Percentiles rank a stretch among this genome's conserved stretches.
phyloP scores from a whole-genome alignment of 2,329 filamentous ascomycete genomes.

The Curvularia spicifera region DNA sequence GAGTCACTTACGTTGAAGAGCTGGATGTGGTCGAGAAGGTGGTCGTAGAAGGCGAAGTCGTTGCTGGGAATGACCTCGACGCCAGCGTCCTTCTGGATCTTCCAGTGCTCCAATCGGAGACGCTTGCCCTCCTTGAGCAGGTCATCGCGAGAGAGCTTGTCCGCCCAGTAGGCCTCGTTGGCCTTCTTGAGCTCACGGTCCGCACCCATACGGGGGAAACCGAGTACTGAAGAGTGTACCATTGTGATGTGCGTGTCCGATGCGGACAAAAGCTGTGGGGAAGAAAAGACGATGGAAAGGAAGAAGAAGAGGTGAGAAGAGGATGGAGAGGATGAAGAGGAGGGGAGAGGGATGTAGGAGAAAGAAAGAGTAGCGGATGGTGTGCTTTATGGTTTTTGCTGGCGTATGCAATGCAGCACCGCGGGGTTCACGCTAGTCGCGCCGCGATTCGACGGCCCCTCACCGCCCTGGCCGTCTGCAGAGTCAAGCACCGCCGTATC shows the following conservation, averaged over 20 bases:
- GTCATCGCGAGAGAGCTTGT: constrained; percentile 90
- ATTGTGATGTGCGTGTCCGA: constrained; percentile 44
- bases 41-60: constrained; percentile 98
- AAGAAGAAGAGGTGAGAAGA: constrained; percentile 11
- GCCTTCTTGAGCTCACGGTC: constrained; percentile 99
- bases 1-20: constrained; percentile 80
- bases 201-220: constrained; percentile 98
- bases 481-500: not conserved
- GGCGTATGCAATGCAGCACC: constrained; percentile 13
- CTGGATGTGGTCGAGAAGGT: constrained; percentile 97
- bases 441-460: constrained; percentile 7
- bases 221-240: constrained; percentile 76
- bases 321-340: constrained; percentile 11
- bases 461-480: constrained; percentile 12
- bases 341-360: constrained; percentile 3
- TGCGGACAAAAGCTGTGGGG: constrained; percentile 18
- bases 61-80: constrained; percentile 99
- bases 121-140: constrained; percentile 95
- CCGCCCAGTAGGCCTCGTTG: constrained; percentile 96
- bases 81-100: constrained; percentile 98
- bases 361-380: constrained; percentile 32
- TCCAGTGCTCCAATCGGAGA: constrained; percentile 96
- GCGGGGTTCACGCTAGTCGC: constrained; percentile 12
- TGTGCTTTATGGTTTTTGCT: constrained; percentile 48
- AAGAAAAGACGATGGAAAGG: constrained; percentile 5